Conservation (phyloP, 768 basidiomycete genomes). For the Sutorius australiensis region DNA sequence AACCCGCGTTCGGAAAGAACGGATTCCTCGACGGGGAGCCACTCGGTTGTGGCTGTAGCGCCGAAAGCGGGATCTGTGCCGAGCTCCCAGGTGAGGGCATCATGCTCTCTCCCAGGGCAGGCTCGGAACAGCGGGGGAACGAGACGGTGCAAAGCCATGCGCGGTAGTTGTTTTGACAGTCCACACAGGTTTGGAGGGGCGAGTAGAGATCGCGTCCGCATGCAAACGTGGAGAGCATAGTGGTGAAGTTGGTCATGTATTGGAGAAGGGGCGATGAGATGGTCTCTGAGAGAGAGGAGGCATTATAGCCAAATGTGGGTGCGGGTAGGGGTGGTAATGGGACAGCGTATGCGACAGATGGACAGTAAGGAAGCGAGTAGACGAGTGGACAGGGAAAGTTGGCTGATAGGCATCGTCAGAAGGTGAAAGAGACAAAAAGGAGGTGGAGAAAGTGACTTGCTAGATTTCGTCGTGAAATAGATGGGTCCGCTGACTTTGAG, state of each 20-base stretch:
- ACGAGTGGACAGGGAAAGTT: constrained; percentile 68
- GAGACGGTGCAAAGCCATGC: constrained; percentile 73
- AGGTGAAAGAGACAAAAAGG: neutral
- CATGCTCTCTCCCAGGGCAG: constrained; percentile 26
- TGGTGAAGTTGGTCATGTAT: constrained; percentile 71
- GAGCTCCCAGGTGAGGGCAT: constrained; percentile 13
- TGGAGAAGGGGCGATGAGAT: constrained; percentile 51
- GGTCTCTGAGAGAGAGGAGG: constrained; percentile 44
- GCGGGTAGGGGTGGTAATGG: constrained; percentile 55
- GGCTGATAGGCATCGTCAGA: constrained; percentile 29
- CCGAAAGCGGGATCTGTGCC: constrained; percentile 42
- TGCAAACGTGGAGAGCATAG: constrained; percentile 63
- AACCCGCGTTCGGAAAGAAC: constrained; percentile 42
- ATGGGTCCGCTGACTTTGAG: constrained; percentile 63
- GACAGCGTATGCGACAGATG: constrained; percentile 61
- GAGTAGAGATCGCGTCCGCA: constrained; percentile 83
- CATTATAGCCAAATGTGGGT: constrained; percentile 43
- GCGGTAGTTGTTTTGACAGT: constrained; percentile 71
- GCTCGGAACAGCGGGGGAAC: constrained; percentile 72
- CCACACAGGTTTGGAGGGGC: constrained; percentile 68
- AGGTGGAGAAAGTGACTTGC: constrained; percentile 33
- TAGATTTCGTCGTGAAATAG: constrained; percentile 72
- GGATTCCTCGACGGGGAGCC: constrained; percentile 42
- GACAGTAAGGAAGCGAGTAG: constrained; percentile 72
- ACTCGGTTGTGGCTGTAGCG: constrained; percentile 44